Conservation (phyloP, 2,329 filamentous ascomycete genomes). For the Beauveria medogensis region DNA sequence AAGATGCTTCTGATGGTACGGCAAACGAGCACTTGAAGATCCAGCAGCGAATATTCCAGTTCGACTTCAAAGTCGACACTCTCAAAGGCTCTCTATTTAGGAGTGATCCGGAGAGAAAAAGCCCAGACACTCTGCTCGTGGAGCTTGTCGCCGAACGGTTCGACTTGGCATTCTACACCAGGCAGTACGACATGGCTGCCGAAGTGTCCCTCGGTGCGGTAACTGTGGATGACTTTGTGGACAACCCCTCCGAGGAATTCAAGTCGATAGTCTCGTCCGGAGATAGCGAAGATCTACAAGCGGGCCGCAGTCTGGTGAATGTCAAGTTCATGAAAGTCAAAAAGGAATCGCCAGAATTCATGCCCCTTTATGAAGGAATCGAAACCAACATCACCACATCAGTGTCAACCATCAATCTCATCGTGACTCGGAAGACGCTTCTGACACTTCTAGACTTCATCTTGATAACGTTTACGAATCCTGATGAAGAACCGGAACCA, state of each 20-base stretch:
- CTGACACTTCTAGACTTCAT: slow-evolving; percentile 92
- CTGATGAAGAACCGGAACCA: slow-evolving; percentile 26
- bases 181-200: slow-evolving; percentile 86
- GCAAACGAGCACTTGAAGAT: slow-evolving; percentile 56
- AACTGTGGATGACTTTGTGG: slow-evolving; percentile 90
- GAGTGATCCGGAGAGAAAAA: slow-evolving; percentile 69
- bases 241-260: slow-evolving; percentile 81
- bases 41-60: slow-evolving; percentile 87
- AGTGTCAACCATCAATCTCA: slow-evolving; percentile 90
- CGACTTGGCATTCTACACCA: slow-evolving; percentile 75
- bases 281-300: slow-evolving; percentile 61
- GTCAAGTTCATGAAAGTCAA: slow-evolving; percentile 89
- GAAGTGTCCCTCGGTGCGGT: slow-evolving; percentile 82
- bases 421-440: slow-evolving; percentile 88
- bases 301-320: slow-evolving; percentile 74
- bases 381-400: slow-evolving; percentile 87
- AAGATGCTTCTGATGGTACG: slow-evolving; percentile 55
- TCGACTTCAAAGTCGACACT: slow-evolving; percentile 92
- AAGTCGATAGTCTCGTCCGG: slow-evolving; percentile 93
- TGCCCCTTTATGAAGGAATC: slow-evolving; percentile 83
- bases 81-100: slow-evolving; percentile 88
- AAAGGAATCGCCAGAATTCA: slow-evolving; percentile 84
- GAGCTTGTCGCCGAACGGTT: slow-evolving; percentile 89
- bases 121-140: slow-evolving; percentile 74
- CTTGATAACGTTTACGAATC: slow-evolving; percentile 76